Base-by-base conservation (phyloP, 1,284 basidiomycete species). In the Cryptococcus sp. region DNA sequence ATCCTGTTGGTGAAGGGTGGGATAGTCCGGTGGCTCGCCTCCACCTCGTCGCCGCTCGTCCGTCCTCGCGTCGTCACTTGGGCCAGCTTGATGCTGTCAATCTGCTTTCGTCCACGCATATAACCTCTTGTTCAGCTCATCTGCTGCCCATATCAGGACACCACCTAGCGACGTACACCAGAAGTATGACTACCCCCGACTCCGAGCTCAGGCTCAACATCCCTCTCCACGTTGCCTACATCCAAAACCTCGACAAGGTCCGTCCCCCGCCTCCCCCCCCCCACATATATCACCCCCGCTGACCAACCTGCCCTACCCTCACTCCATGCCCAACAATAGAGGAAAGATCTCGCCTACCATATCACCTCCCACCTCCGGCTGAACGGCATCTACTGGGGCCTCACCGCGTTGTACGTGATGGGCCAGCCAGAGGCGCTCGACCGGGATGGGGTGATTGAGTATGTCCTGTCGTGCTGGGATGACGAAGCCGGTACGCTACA, bases 371-470 rank as follows among this genome's bases (percentile, higher is more conserved):
- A 98, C 77, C 82, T 98, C 8, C 89, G 95, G 9, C 82, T 98
- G 78, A 98, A 98, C 74, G 95, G 93, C 9, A 82, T 98, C 16
- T 98, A 98, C 77, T 99, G 95, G 95, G 95, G 91, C 11, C 80
- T 95, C 24, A 91, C 88, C 0, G 91, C 95, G 0, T 79, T 96
- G 3, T 87, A 83, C 49, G 81, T 93, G 33, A 87, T 98, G 85
- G 83, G 82, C 0, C 83, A 82, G 24, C 80, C 84, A 46, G 87
- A 93, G 48, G 89, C 89, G 0, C 78, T 98, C 20, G 82, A 88
- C 63, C 78, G 87, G 47, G 84, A 89, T 13, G 91, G 90, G 57
- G 89, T 92, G 82, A 83, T 98, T 44, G 82, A 84, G 7, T 98
- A 90, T 75, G 91, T 98, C 38, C 83, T 93, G 84, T 87, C 84